phyloP scores from a whole-genome alignment of 371 early-diverging fungal species.

The Mucor mucedo region DNA sequence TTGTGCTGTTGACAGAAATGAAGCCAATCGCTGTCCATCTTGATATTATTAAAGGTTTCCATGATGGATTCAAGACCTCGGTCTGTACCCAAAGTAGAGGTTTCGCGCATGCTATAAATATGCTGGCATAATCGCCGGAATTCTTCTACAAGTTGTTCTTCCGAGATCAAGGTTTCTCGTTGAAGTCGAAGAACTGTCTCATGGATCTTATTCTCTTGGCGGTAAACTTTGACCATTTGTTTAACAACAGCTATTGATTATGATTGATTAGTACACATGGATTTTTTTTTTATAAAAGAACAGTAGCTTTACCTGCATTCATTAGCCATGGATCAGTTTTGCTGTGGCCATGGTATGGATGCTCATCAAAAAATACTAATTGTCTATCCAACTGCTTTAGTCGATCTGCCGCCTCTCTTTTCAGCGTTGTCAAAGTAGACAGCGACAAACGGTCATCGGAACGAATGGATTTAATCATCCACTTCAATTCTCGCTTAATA shows the following conservation, averaged over 20 bases:
- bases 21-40: conserved; percentile 38
- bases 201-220: conserved; percentile 50
- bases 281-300: no score
- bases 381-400: conserved; percentile 36
- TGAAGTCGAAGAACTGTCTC: conserved; percentile 52
- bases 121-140: conserved; percentile 38
- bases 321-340: conserved; percentile 50
- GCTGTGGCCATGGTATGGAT: conserved; percentile 37
- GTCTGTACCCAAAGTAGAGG: conserved; percentile 32
- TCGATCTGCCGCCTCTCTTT: conserved; percentile 33
- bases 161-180: conserved; percentile 36
- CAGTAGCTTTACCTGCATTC: conserved; percentile 37
- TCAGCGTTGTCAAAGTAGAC: conserved; percentile 31
- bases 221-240: conserved; percentile 48
- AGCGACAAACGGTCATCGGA: conserved; percentile 42
- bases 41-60: conserved; percentile 20
- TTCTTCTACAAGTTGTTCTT: conserved; percentile 41
- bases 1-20: conserved; percentile 33
- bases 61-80: conserved; percentile 27
- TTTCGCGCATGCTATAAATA: conserved; percentile 30
- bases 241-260: conserved; percentile 35
- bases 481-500: conserved; percentile 44
- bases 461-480: conserved; percentile 43
- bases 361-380: conserved; percentile 43
- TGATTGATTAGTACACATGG: no score